Evolutionary conservation across 2,329 filamentous ascomycete species (phyloP).

Genomic region (Claviceps paspali): DNA sequence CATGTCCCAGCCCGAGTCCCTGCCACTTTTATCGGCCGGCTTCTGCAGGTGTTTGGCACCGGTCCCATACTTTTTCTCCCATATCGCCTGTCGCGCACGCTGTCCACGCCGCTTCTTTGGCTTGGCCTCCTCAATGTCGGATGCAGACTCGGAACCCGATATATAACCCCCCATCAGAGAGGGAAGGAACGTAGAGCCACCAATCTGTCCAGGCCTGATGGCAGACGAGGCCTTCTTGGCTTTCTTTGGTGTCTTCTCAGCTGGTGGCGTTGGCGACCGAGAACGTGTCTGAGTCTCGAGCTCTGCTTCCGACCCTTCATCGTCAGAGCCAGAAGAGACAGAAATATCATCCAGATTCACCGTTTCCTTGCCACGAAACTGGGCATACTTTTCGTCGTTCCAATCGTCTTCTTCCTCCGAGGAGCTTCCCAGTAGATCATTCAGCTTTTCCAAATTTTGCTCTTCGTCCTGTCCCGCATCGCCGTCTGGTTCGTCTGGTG

Average conservation of each 20-base stretch:
- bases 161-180: slow-evolving; percentile 68
- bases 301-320: slow-evolving; percentile 14
- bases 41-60: slow-evolving; percentile 50
- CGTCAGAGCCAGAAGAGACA: slow-evolving; percentile 20
- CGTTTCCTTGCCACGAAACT: slow-evolving; percentile 19
- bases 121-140: slow-evolving; percentile 47
- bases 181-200: slow-evolving; percentile 51
- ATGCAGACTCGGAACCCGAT: slow-evolving; percentile 57
- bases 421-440: slow-evolving; percentile 29
- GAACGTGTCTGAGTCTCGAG: slow-evolving; percentile 12
- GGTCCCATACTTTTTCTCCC: slow-evolving; percentile 64
- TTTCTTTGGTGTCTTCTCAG: slow-evolving; percentile 9
- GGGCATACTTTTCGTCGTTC: slow-evolving; percentile 16
- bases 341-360: slow-evolving; percentile 26
- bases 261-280: slow-evolving; percentile 15
- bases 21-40: slow-evolving; percentile 18
- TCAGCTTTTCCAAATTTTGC: slow-evolving; percentile 24
- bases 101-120: slow-evolving; percentile 65
- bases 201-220: slow-evolving; percentile 10
- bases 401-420: slow-evolving; percentile 28
- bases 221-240: slow-evolving; percentile 6
- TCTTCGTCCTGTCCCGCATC: slow-evolving; percentile 18
- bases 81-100: slow-evolving; percentile 60
- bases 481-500: slow-evolving; percentile 5
- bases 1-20: slow-evolving; percentile 42